Evolutionary conservation across 1,284 basidiomycete genomes (phyloP), one percentile per base, ranked within the genome.

Genomic region (Hymenochaete sp.): DNA sequence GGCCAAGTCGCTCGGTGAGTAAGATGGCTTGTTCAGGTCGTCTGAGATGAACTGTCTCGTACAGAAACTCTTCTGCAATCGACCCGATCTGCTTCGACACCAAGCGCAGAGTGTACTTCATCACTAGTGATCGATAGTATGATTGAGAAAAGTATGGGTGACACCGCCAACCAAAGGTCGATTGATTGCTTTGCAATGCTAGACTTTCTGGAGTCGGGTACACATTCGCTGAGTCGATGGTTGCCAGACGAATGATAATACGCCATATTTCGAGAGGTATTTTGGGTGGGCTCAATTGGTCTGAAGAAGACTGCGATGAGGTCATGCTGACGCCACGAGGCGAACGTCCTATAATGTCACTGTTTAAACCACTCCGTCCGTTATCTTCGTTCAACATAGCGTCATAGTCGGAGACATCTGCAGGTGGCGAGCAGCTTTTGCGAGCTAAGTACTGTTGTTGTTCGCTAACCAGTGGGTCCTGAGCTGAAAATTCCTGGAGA

Each of bases 81-180:
- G 36, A 32, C 6, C 7, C 16, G n/a, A 44, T 37, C 19, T 25
- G 43, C n/a, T 33, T 31, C 21, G 32, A 44, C 5, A 44, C 43
- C n/a, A 44, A 35, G n/a, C 13, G 11, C 14, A 44, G 14, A 19
- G 10, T 44, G 9, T 14, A 26, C 38, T 44, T 44, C 19, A 35
- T 44, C 33, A 26, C 33, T 22, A 44, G 8, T 16, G 43, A 44
- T 25, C 24, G 32, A 27, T 35, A 44, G 22, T 35, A 37, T 19
- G 32, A 24, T n/a, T 32, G 11, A 44, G 32, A 21, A n/a, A 44
- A 36, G 21, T 18, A 16, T 24, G 43, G 16, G 18, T 44, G 11
- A 26, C 28, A 44, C 22, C 33, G 32, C 43, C 43, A 44, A 19
- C 43, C 43, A n/a, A 44, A 44, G 3, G 43, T 22, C 25, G 39